Conservation (phyloP, 1,139 yeast species). For the Debaryomyces nepalensis region DNA sequence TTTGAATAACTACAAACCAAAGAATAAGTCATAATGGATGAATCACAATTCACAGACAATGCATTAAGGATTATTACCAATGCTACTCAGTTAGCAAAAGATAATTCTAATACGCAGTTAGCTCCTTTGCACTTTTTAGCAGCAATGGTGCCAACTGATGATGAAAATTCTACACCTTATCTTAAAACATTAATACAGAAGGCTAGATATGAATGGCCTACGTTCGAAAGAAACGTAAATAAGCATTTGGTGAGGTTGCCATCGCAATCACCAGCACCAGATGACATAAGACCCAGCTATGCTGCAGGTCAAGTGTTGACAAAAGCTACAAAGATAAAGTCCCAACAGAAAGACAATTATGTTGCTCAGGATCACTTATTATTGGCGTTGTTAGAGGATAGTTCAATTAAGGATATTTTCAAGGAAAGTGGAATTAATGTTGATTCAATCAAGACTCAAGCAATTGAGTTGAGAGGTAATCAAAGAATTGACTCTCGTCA, state of each 20-base stretch:
- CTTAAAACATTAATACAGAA: conserved; percentile 84
- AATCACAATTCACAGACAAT: conserved; percentile 88
- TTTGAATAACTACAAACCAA: conserved; percentile 12
- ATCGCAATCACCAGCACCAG: conserved; percentile 85
- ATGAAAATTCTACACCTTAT: conserved; percentile 71
- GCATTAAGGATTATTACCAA: conserved; percentile 80
- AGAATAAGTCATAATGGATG: conserved; percentile 45
- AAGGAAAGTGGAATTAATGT: conserved; percentile 72
- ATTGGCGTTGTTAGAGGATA: conserved; percentile 81
- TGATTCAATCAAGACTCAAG: conserved; percentile 77
- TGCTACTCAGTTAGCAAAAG: conserved; percentile 82
- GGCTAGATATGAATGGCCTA: conserved; percentile 86
- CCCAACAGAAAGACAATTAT: conserved; percentile 87
- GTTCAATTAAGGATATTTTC: conserved; percentile 69
- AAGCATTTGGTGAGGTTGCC: conserved; percentile 83
- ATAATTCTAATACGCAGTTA: conserved; percentile 81
- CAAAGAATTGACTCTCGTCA: conserved; percentile 91
- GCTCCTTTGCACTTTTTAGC: conserved; percentile 88
- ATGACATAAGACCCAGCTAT: conserved; percentile 69
- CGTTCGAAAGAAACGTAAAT: conserved; percentile 79
- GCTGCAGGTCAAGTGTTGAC: conserved; percentile 72
- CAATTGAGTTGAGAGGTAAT: conserved; percentile 85
- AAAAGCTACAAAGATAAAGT: conserved; percentile 73
- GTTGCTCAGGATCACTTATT: conserved; percentile 94
- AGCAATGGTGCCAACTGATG: conserved; percentile 81